phyloP scores from a whole-genome alignment of 1,139 yeast genomes.

The Yamadazyma friedrichii region DNA sequence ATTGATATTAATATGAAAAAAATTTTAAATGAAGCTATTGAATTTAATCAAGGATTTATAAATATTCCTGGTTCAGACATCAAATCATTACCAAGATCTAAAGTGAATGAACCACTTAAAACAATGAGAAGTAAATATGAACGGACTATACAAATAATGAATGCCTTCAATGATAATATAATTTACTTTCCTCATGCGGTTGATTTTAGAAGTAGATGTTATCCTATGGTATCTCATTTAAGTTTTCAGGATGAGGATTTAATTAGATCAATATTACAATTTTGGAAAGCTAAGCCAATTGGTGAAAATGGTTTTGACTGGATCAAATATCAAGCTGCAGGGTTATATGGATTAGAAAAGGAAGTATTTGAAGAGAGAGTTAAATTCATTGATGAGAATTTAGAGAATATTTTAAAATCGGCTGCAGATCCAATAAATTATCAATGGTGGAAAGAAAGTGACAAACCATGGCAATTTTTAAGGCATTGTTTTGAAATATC shows the following conservation, averaged over 20 bases:
- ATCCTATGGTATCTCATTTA: slow-evolving; percentile 37
- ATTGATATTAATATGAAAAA: slow-evolving; percentile 26
- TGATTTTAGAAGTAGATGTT: slow-evolving; percentile 45
- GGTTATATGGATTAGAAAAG: slow-evolving; percentile 33
- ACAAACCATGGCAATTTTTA: slow-evolving; percentile 43
- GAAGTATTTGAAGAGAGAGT: slow-evolving; percentile 23
- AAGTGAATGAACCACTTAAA: slow-evolving; percentile 4
- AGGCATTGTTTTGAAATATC: slow-evolving; percentile 35
- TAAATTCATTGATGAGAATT: slow-evolving; percentile 25
- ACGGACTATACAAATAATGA: slow-evolving; percentile 19
- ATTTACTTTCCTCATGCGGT: slow-evolving; percentile 40
- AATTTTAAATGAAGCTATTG: slow-evolving; percentile 24
- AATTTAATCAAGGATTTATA: slow-evolving; percentile 24
- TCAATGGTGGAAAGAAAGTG: slow-evolving; percentile 40
- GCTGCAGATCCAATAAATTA: slow-evolving; percentile 27
- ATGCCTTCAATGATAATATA: slow-evolving; percentile 26
- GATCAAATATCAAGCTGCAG: slow-evolving; percentile 43
- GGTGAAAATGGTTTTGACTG: slow-evolving; percentile 37
- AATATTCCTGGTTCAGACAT: slow-evolving; percentile 26
- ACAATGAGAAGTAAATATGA: slow-evolving; percentile 21
- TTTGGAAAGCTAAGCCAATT: slow-evolving; percentile 38
- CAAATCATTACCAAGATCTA: slow-evolving; percentile 11
- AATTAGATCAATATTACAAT: slow-evolving; percentile 34
- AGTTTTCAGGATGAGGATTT: slow-evolving; percentile 40
- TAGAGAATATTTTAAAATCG: slow-evolving; percentile 23